A percentile compares a stretch with the other conserved stretches of the same genome.
phyloP scores from a whole-genome alignment of 768 basidiomycete species.

The Mycena kentingensis region DNA sequence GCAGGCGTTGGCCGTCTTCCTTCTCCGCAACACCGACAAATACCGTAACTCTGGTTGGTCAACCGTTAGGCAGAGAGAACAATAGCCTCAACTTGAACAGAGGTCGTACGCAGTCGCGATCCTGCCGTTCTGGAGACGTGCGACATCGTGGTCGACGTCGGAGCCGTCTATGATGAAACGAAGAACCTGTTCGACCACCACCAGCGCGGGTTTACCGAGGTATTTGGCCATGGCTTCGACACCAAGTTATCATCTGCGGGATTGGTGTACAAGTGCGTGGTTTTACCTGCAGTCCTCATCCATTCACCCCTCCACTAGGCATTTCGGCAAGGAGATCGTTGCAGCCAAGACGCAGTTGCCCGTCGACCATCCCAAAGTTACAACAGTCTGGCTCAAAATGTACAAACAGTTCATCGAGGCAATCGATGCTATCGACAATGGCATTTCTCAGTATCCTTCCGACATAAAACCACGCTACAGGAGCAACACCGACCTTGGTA shows the following conservation, averaged over 20 bases:
- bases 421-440: constrained; percentile 95
- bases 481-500: constrained; percentile 79
- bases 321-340: constrained; percentile 88
- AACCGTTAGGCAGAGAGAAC: background rate
- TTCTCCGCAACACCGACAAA: constrained; percentile 74
- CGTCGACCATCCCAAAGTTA: constrained; percentile 61
- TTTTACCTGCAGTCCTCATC: background rate
- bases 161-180: constrained; percentile 83
- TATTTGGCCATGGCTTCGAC: constrained; percentile 83
- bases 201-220: constrained; percentile 88
- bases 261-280: constrained; percentile 87
- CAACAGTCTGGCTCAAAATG: constrained; percentile 81
- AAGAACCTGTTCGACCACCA: constrained; percentile 92
- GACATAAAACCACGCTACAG: constrained; percentile 72
- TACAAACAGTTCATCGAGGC: constrained; percentile 97
- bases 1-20: constrained; percentile 90
- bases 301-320: constrained; percentile 45
- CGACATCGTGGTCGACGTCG: constrained; percentile 96
- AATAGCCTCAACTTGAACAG: constrained; percentile 35
- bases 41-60: constrained; percentile 74
- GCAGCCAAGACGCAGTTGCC: constrained; percentile 55
- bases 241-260: constrained; percentile 95
- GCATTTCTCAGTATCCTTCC: constrained; percentile 76
- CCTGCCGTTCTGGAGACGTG: constrained; percentile 72
- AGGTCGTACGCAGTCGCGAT: constrained; percentile 73